Percentiles rank a stretch among this genome's conserved stretches.
These are phyloP conservation scores for Mortierella sp. DNA, from an alignment of 371 early-diverging fungal species.

Conservation along the genomic window DNA sequence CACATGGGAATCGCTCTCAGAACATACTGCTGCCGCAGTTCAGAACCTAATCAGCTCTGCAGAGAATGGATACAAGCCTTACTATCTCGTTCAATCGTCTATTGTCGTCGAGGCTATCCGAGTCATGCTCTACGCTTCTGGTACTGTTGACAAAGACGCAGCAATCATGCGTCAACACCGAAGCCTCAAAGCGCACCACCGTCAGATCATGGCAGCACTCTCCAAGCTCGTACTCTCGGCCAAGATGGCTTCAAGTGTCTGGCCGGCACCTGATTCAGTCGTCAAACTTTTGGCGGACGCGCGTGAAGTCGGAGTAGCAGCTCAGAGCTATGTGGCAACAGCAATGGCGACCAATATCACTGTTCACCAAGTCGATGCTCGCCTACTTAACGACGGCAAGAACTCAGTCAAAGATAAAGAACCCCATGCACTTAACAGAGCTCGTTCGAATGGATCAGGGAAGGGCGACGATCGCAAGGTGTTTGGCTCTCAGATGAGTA, in stretches of 20 bases:
- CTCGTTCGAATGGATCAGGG: slow-evolving; percentile 30
- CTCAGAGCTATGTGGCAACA: slow-evolving; percentile 38
- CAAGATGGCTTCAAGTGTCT: slow-evolving; percentile 82
- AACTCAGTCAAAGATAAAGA: slow-evolving; percentile 19
- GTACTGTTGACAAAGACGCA: slow-evolving; percentile 77
- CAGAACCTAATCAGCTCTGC: slow-evolving; percentile 71
- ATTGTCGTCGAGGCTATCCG: slow-evolving; percentile 82
- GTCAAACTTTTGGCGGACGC: slow-evolving; percentile 70
- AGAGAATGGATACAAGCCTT: slow-evolving; percentile 66
- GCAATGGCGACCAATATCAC: slow-evolving; percentile 38
- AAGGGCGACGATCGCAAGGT: slow-evolving; percentile 33
- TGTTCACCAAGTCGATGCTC: slow-evolving; percentile 46
- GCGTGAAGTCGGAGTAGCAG: slow-evolving; percentile 61
- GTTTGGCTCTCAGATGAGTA: slow-evolving; percentile 40
- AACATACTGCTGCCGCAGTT: slow-evolving; percentile 73
- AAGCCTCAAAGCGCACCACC: slow-evolving; percentile 78
- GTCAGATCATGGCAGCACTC: slow-evolving; percentile 81
- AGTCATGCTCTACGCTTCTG: slow-evolving; percentile 83
- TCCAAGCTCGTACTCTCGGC: slow-evolving; percentile 86
- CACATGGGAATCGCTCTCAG: slow-evolving; percentile 75
- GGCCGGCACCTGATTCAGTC: slow-evolving; percentile 84
- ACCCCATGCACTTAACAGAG: slow-evolving; percentile 7
- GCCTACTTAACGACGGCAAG: slow-evolving; percentile 38
- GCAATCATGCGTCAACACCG: slow-evolving; percentile 69
- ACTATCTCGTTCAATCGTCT: slow-evolving; percentile 66